These are phyloP conservation scores for Mytilinidion resinicola DNA, from an alignment of 495 filamentous ascomycete genomes.

Conservation along the genomic window DNA sequence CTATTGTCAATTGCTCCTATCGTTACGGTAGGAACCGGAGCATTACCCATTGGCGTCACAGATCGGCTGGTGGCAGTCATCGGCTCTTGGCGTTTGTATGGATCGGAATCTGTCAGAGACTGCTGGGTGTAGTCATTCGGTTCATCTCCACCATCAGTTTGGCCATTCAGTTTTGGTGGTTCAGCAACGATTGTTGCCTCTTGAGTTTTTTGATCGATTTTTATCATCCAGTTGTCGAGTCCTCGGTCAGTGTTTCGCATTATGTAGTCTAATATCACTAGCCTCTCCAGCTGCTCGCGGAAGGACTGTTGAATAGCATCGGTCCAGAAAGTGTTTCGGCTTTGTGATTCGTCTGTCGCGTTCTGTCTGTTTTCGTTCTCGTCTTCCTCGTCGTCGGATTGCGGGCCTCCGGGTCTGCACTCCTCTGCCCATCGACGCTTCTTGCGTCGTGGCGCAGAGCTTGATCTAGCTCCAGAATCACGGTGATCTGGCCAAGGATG, in stretches of 20 bases:
- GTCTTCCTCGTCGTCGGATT: slow-evolving; percentile 62
- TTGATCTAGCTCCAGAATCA: slow-evolving; percentile 66
- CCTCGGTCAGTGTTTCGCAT: slow-evolving; percentile 99
- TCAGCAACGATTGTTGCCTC: slow-evolving; percentile 81
- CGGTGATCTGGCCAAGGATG: slow-evolving; percentile 97
- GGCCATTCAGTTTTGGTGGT: slow-evolving; percentile 59
- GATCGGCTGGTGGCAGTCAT: slow-evolving; percentile 72
- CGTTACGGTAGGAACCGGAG: slow-evolving; percentile 55
- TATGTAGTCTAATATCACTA: slow-evolving; percentile 97
- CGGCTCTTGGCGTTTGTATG: slow-evolving; percentile 71
- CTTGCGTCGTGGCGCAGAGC: slow-evolving; percentile 52
- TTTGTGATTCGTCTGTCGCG: slow-evolving; percentile 43
- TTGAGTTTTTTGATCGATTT: slow-evolving; percentile 76
- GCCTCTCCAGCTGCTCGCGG: slow-evolving; percentile 89
- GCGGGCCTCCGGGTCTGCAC: slow-evolving; percentile 66
- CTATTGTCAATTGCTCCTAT: slow-evolving; percentile 97
- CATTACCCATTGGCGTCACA: slow-evolving; percentile 47
- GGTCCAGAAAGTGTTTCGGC: slow-evolving; percentile 71
- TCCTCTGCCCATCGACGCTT: slow-evolving; percentile 75
- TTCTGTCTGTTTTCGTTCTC: slow-evolving; percentile 42
- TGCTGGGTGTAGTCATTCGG: slow-evolving; percentile 20
- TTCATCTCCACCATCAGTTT: slow-evolving; percentile 38
- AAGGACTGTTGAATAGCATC: slow-evolving; percentile 84
- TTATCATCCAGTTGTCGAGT: slow-evolving; percentile 99
- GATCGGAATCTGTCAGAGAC: slow-evolving; percentile 37